Evolutionary conservation across 2,329 filamentous ascomycete genomes (phyloP).

Genomic region (Daldinia sp.): DNA sequence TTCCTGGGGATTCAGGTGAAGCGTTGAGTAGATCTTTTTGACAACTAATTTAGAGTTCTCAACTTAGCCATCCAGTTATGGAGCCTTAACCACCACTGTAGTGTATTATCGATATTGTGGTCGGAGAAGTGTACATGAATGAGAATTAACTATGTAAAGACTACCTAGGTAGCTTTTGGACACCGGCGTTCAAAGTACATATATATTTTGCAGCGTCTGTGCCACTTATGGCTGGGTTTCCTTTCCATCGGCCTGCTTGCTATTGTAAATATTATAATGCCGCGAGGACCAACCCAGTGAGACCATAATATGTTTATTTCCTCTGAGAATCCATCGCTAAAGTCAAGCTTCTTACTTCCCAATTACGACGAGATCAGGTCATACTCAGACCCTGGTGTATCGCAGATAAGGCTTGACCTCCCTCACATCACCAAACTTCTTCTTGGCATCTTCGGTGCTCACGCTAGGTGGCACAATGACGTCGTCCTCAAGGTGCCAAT

Average conservation of each 20-base stretch:
- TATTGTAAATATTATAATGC: background rate
- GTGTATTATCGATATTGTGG: background rate
- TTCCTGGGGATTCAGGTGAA: slow-evolving; percentile 15
- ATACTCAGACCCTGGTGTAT: slow-evolving; percentile 23
- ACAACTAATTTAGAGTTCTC: slow-evolving; percentile 10
- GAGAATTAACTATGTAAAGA: background rate
- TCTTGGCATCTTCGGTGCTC: slow-evolving; percentile 69
- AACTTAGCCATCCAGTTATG: background rate
- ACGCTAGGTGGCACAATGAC: slow-evolving; percentile 71
- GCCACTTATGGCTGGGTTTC: background rate
- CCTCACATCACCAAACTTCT: slow-evolving; percentile 69
- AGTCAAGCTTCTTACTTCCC: background rate
- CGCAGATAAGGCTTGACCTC: slow-evolving; percentile 66
- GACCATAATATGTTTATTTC: background rate
- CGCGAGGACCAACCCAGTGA: background rate
- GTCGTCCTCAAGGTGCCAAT: slow-evolving; percentile 58
- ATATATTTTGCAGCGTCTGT: background rate
- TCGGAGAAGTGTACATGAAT: background rate
- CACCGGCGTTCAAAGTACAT: background rate
- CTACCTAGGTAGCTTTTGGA: background rate
- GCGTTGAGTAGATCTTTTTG: background rate
- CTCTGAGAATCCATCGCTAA: background rate
- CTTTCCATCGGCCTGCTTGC: background rate
- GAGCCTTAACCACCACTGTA: background rate
- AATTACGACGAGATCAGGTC: background rate